Conservation (phyloP, 129 eudicot species). For the Heracleum sosnowskyi region DNA sequence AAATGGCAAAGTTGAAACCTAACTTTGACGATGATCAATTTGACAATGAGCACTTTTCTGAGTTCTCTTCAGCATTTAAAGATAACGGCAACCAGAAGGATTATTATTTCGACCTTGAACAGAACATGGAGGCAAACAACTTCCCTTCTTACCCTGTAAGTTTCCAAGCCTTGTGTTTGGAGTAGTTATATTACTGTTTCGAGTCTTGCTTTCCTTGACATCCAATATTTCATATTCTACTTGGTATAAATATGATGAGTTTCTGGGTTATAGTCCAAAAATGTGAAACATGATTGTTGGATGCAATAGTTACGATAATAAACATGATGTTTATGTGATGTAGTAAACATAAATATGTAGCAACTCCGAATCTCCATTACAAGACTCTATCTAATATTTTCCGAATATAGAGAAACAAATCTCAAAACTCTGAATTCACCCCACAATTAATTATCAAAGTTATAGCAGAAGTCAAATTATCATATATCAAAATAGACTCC, state of each 20-base stretch:
- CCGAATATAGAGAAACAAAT: too few species aligned
- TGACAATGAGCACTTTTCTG: slow-evolving; percentile 25
- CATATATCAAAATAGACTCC: too few species aligned
- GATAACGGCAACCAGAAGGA: slow-evolving; percentile 15
- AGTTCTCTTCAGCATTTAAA: slow-evolving; percentile 15
- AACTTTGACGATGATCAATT: slow-evolving; percentile 22
- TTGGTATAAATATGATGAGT: not conserved
- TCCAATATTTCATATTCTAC: not conserved
- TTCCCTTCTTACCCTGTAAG: slow-evolving; percentile 41
- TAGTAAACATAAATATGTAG: too few species aligned
- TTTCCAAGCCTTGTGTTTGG: not conserved
- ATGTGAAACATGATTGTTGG: not conserved
- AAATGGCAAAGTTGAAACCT: slow-evolving; percentile 62
- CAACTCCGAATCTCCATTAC: too few species aligned
- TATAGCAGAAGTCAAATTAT: too few species aligned
- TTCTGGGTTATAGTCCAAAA: not conserved
- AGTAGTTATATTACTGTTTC: not conserved
- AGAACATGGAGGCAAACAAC: slow-evolving; percentile 23
- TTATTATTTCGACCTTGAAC: slow-evolving; percentile 15
- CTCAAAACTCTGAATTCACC: too few species aligned
- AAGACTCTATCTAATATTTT: too few species aligned
- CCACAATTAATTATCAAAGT: too few species aligned
- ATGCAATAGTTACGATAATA: not conserved
- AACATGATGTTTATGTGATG: too few species aligned
- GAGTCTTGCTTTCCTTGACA: not conserved